phyloP scores from a whole-genome alignment of 148 eudicot species.

The Nepenthes gracilis region DNA sequence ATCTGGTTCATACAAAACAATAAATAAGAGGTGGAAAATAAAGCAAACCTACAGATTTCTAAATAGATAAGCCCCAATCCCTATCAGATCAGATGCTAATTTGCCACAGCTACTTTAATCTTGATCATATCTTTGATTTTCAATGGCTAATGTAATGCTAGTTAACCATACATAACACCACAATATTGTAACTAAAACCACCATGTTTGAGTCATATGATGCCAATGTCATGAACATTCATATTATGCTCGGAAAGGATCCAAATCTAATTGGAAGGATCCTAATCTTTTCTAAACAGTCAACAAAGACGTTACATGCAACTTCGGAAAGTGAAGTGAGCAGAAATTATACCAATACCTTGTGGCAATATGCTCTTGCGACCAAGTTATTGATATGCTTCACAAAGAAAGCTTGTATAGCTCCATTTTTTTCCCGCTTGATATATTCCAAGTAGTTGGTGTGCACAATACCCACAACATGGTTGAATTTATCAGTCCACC shows the following conservation, averaged over 20 bases:
- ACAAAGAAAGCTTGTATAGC: constrained; percentile 89
- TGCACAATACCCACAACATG: constrained; percentile 98
- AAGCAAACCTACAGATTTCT: constrained; percentile 3
- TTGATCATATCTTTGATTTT: too few relatives aligned
- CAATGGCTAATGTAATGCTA: too few relatives aligned
- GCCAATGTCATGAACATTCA: too few relatives aligned
- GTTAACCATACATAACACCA: too few relatives aligned
- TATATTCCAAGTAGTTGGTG: constrained; percentile 96
- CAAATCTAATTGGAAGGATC: background rate
- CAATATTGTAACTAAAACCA: too few relatives aligned
- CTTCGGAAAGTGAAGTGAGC: background rate
- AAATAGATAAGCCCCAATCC: background rate
- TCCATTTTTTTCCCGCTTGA: constrained; percentile 95
- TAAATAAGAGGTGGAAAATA: background rate
- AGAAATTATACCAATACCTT: constrained; percentile 38
- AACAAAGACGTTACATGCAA: background rate
- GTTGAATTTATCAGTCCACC: constrained; percentile 99
- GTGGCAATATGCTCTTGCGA: constrained; percentile 75
- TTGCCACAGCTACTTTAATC: too few relatives aligned
- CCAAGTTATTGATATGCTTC: constrained; percentile 77
- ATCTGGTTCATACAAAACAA: constrained; percentile 29
- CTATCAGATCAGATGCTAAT: too few relatives aligned
- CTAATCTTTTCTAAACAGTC: background rate
- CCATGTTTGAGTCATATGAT: too few relatives aligned
- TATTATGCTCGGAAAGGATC: too few relatives aligned